phyloP scores from a whole-genome alignment of 345 rosid genomes.

The Dovyalis caffra region DNA sequence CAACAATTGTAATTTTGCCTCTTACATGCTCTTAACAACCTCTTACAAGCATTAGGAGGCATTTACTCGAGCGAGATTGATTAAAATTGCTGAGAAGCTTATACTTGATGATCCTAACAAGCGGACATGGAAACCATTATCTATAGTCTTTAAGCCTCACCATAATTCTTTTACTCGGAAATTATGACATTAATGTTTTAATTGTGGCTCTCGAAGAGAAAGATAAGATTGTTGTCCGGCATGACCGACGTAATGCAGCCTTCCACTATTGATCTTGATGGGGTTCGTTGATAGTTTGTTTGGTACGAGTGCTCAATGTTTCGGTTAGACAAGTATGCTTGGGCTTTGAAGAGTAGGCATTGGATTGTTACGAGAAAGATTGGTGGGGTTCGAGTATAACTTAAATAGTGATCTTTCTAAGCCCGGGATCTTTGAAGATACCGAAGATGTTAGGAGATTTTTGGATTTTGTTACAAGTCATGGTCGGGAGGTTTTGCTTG shows the following conservation, averaged over 20 bases:
- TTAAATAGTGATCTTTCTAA: constrained; percentile 73
- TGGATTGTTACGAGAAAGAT: constrained; percentile 77
- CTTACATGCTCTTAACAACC: constrained; percentile 83
- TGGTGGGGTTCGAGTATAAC: constrained; percentile 79
- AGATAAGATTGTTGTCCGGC: constrained; percentile 71
- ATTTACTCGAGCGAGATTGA: constrained; percentile 59
- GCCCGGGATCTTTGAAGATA: constrained; percentile 42
- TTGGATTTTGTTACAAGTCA: constrained; percentile 51
- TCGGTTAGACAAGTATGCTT: constrained; percentile 62
- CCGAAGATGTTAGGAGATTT: constrained; percentile 47
- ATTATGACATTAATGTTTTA: constrained; percentile 82
- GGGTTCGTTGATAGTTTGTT: constrained; percentile 34
- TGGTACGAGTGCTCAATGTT: constrained; percentile 77
- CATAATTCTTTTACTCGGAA: constrained; percentile 75
- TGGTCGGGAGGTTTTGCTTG: constrained; percentile 73
- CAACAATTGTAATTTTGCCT: constrained; percentile 85
- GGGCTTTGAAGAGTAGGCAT: constrained; percentile 84
- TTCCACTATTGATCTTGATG: constrained; percentile 55
- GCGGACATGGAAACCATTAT: constrained; percentile 66
- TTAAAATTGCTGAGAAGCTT: constrained; percentile 61
- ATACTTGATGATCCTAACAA: constrained; percentile 54
- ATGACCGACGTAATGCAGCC: constrained; percentile 67
- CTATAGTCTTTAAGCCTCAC: constrained; percentile 73
- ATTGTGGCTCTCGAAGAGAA: constrained; percentile 66
- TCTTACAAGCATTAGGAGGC: constrained; percentile 80